Evolutionary conservation across 148 eudicot genomes (phyloP).

Genomic region (Fagopyrum esculentum): DNA sequence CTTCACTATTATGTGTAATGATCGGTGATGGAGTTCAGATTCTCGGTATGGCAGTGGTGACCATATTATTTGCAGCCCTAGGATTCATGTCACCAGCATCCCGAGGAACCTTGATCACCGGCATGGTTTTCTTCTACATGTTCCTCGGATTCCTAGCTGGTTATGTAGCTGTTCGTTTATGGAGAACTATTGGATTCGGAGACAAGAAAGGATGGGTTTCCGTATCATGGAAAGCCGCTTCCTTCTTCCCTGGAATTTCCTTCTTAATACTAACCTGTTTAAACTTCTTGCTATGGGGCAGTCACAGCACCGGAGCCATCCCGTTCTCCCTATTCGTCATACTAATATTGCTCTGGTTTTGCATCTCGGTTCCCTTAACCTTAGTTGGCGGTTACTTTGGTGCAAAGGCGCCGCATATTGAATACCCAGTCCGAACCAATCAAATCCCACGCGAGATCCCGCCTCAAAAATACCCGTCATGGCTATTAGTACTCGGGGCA

Average conservation of each 20-base stretch:
- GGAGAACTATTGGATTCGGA: slow-evolving; percentile 29
- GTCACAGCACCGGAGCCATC: slow-evolving; percentile 13
- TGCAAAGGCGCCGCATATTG: slow-evolving; percentile 12
- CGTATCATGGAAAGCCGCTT: slow-evolving; percentile 32
- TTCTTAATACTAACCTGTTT: slow-evolving; percentile 21
- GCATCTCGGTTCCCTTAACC: slow-evolving; percentile 10
- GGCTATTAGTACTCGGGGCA: slow-evolving; percentile 25
- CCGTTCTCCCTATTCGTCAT: slow-evolving; percentile 10
- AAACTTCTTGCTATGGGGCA: slow-evolving; percentile 25
- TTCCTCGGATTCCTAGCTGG: slow-evolving; percentile 31
- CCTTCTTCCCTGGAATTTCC: slow-evolving; percentile 35
- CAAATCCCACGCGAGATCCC: slow-evolving; percentile 34
- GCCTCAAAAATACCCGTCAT: slow-evolving; percentile 32
- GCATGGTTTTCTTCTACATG: slow-evolving; percentile 31
- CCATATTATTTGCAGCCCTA: slow-evolving; percentile 32
- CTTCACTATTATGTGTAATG: slow-evolving; percentile 27
- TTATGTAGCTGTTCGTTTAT: slow-evolving; percentile 31
- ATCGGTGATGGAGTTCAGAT: slow-evolving; percentile 35
- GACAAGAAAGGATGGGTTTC: slow-evolving; percentile 31
- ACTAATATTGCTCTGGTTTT: slow-evolving; percentile 11
- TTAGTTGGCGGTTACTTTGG: slow-evolving; percentile 12
- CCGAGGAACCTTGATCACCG: slow-evolving; percentile 22
- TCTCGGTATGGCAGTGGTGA: slow-evolving; percentile 30
- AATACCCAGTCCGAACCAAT: slow-evolving; percentile 30
- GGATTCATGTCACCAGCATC: slow-evolving; percentile 40